Conservation (phyloP, 2,329 filamentous ascomycete genomes). For the Teratosphaeria destructans region DNA sequence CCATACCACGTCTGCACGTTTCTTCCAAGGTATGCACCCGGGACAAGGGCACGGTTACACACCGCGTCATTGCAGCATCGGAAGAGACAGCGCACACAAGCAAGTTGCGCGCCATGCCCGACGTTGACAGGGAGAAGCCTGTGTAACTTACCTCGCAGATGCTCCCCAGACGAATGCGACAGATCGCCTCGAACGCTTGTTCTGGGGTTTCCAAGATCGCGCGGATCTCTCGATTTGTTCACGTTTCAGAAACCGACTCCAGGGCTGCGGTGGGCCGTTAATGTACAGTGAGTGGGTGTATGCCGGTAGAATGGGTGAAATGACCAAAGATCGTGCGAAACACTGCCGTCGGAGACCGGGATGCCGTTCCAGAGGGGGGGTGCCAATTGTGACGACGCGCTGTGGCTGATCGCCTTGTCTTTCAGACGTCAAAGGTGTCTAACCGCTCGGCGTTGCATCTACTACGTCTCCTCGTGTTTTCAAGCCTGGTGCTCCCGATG, state of each 20-base stretch:
- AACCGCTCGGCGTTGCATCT: not conserved
- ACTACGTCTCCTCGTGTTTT: not conserved
- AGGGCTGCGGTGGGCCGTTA: not conserved
- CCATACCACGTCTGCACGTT: not conserved
- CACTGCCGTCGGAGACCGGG: not conserved
- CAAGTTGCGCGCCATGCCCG: not conserved
- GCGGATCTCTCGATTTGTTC: not conserved
- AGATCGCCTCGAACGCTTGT: not conserved
- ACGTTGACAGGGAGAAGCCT: conserved; percentile 1
- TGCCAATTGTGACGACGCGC: not conserved
- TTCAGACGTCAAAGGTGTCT: not conserved
- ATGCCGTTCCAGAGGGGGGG: not conserved
- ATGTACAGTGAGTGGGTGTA: not conserved
- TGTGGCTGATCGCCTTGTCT: not conserved
- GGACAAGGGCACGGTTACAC: conserved; percentile 3
- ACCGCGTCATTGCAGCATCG: conserved; percentile 2
- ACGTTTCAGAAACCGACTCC: not conserved
- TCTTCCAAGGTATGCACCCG: not conserved
- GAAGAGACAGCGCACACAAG: conserved; percentile 1
- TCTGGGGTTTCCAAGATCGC: not conserved
- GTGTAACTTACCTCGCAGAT: conserved; percentile 1
- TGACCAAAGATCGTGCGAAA: not conserved
- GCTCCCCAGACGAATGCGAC: not conserved
- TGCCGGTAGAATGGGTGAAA: not conserved
- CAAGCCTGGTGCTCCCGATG: not conserved